phyloP scores from a whole-genome alignment of 495 filamentous ascomycete species.

The Clavariopsis aquatica region DNA sequence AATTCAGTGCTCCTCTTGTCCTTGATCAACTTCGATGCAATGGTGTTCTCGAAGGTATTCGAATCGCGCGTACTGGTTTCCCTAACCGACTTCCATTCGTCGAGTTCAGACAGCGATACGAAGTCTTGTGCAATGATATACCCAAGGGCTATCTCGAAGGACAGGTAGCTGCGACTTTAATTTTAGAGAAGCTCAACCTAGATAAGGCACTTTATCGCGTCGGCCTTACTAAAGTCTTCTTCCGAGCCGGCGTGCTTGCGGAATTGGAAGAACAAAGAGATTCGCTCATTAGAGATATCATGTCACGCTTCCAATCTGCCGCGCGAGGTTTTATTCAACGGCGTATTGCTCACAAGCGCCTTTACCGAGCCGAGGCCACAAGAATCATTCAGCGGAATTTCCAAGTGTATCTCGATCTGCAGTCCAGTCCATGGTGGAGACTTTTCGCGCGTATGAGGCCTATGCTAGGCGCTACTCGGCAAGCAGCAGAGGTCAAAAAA shows the following conservation, averaged over 20 bases:
- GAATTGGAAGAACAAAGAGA: conserved; percentile 96
- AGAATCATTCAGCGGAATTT: conserved; percentile 94
- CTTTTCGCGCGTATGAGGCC: conserved; percentile 96
- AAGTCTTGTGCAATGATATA: conserved; percentile 89
- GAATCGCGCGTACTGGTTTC: conserved; percentile 97
- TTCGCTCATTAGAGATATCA: conserved; percentile 84
- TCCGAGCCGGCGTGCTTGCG: conserved; percentile 92
- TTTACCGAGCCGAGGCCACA: conserved; percentile 93
- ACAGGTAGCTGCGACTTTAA: conserved; percentile 77
- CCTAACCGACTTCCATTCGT: conserved; percentile 90
- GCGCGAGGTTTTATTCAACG: conserved; percentile 87
- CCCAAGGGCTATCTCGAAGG: conserved; percentile 91
- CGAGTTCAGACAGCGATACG: conserved; percentile 94
- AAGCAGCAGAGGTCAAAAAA: conserved; percentile 87
- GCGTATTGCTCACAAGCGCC: conserved; percentile 81
- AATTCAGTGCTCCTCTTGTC: conserved; percentile 83
- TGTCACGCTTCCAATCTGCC: conserved; percentile 90
- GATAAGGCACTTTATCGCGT: conserved; percentile 87
- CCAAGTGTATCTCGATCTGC: conserved; percentile 81
- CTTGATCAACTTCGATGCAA: conserved; percentile 96
- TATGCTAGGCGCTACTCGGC: conserved; percentile 84
- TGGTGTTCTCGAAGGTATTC: conserved; percentile 96
- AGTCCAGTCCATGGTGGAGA: conserved; percentile 93
- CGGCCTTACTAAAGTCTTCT: conserved; percentile 97
- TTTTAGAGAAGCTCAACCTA: conserved; percentile 85